Conservation (phyloP, 768 basidiomycete genomes). For the Mrakia hoshinonis region DNA sequence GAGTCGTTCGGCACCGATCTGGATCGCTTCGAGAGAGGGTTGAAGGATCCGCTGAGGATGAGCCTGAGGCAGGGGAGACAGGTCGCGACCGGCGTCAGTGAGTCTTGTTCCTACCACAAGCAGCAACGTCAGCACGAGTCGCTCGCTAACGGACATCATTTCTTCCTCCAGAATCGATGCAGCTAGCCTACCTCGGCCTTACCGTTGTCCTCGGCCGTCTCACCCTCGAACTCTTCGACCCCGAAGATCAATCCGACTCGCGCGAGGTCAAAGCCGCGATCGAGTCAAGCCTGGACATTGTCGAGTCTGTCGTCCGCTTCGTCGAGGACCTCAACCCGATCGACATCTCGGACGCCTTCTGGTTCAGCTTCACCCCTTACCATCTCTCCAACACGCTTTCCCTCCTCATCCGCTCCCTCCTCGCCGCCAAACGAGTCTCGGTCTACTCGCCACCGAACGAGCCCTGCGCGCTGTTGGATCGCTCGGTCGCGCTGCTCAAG, state of each 20-base stretch:
- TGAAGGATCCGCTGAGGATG: slow-evolving; percentile 14
- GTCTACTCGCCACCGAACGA: background rate
- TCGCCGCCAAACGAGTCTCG: slow-evolving; percentile 14
- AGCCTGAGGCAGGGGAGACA: background rate
- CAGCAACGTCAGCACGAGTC: too few relatives aligned
- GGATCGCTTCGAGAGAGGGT: slow-evolving; percentile 2
- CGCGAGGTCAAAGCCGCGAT: slow-evolving; percentile 10
- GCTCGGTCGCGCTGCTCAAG: slow-evolving; percentile 12
- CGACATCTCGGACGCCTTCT: slow-evolving; percentile 17
- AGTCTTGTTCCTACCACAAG: too few relatives aligned
- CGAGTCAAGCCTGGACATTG: slow-evolving; percentile 20
- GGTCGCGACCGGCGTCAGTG: slow-evolving; percentile 25
- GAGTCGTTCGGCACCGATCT: slow-evolving; percentile 24
- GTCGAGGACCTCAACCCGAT: slow-evolving; percentile 19
- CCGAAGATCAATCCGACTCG: slow-evolving; percentile 15
- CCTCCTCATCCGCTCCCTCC: slow-evolving; percentile 26
- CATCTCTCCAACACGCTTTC: slow-evolving; percentile 25
- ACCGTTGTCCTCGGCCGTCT: slow-evolving; percentile 26
- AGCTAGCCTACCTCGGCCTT: slow-evolving; percentile 26
- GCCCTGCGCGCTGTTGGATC: slow-evolving; percentile 3
- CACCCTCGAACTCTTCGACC: slow-evolving; percentile 25
- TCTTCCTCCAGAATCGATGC: slow-evolving; percentile 23
- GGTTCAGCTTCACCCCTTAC: slow-evolving; percentile 26
- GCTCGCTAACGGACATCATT: background rate
- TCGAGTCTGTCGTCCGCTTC: slow-evolving; percentile 14